phyloP scores from a whole-genome alignment of 2,329 filamentous ascomycete species.

The Mycocentrospora acerina region DNA sequence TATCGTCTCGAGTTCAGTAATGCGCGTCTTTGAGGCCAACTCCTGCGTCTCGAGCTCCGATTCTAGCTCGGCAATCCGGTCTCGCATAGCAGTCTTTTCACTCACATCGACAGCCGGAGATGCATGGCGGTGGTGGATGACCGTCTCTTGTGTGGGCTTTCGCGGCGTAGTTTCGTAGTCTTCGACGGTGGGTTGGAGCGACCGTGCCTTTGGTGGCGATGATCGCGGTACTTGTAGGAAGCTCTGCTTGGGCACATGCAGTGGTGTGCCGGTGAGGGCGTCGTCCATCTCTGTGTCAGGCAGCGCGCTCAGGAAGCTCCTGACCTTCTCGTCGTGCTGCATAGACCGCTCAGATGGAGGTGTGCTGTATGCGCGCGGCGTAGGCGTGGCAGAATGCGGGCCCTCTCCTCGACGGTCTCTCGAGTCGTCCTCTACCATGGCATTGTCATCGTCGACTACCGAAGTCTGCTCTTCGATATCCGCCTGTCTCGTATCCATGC shows the following conservation, averaged over 20 bases:
- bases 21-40: slow-evolving; percentile 28
- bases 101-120: slow-evolving; percentile 13
- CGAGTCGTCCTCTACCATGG: slow-evolving; percentile 17
- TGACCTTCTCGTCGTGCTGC: slow-evolving; percentile 42
- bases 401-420: slow-evolving; percentile 1
- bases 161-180: slow-evolving; percentile 41
- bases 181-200: slow-evolving; percentile 39
- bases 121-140: slow-evolving; percentile 36
- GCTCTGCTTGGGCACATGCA: slow-evolving; percentile 25
- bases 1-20: slow-evolving; percentile 39
- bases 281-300: slow-evolving; percentile 38
- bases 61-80: slow-evolving; percentile 27
- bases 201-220: slow-evolving; percentile 29
- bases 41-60: slow-evolving; percentile 31
- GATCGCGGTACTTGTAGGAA: slow-evolving; percentile 30
- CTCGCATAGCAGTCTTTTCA: slow-evolving; percentile 13
- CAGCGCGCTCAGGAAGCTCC: slow-evolving; percentile 41
- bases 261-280: slow-evolving; percentile 27
- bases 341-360: slow-evolving; percentile 34
- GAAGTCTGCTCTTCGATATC: slow-evolving; percentile 13
- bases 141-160: slow-evolving; percentile 38
- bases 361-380: slow-evolving; percentile 12
- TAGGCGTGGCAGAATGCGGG: slow-evolving; percentile 1
- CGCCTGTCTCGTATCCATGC: slow-evolving; percentile 20
- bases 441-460: slow-evolving; percentile 21